Evolutionary conservation across 164 flowering plant species (phyloP).

Genomic region (Malania oleifera): DNA sequence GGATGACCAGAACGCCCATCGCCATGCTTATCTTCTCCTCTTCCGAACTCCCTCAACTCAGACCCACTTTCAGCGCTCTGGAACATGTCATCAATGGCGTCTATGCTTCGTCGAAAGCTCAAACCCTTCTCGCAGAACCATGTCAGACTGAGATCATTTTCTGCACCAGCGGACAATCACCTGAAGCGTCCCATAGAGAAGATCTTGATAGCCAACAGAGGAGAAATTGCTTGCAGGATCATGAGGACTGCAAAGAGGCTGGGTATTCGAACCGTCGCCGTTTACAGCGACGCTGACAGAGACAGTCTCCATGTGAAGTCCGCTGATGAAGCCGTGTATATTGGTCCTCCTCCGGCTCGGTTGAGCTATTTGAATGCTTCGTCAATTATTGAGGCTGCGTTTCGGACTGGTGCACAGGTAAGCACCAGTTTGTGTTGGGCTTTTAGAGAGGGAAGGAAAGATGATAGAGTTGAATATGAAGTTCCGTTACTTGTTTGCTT

Average conservation of each 20-base stretch:
- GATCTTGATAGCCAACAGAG: constrained; percentile 83
- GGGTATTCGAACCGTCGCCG: constrained; percentile 86
- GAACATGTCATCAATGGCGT: constrained; percentile 33
- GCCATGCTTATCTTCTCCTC: too few species aligned
- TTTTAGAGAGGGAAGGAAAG: too few species aligned
- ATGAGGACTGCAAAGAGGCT: constrained; percentile 77
- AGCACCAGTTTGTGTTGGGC: background rate
- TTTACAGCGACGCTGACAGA: constrained; percentile 87
- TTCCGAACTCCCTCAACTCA: background rate
- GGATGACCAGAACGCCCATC: too few species aligned
- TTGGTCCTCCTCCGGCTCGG: constrained; percentile 90
- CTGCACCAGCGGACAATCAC: constrained; percentile 3
- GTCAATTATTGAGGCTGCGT: constrained; percentile 70
- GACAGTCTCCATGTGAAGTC: constrained; percentile 75
- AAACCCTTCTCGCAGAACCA: background rate
- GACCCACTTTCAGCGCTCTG: background rate
- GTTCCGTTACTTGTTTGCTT: too few species aligned
- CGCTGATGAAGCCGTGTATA: constrained; percentile 81
- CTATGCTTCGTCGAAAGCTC: constrained; percentile 32
- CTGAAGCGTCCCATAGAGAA: constrained; percentile 53
- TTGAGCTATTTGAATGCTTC: constrained; percentile 64
- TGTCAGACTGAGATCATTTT: constrained; percentile 10
- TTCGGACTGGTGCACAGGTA: constrained; percentile 86
- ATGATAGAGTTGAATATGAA: too few species aligned
- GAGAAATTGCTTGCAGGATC: constrained; percentile 91